A percentile compares a stretch with the other conserved stretches of the same genome.
Evolutionary conservation across 345 rosid species (phyloP).

Genomic region (Eucalyptus tenuipes): DNA sequence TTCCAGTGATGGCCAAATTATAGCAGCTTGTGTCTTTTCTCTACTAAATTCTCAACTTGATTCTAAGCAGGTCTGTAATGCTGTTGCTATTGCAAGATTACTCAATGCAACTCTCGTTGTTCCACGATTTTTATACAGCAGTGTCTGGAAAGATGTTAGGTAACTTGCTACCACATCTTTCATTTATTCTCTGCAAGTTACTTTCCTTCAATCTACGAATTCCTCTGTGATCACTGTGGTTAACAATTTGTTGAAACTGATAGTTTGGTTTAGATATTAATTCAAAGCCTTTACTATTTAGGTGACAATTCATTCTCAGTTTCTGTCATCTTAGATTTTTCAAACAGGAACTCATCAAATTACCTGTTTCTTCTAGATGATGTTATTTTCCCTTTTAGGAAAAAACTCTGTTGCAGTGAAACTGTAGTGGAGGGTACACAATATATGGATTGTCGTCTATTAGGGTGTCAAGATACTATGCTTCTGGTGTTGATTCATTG

Average conservation of each 20-base stretch:
- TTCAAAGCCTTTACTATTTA: not conserved
- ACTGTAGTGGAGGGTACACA: not conserved
- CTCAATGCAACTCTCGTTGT: constrained; percentile 84
- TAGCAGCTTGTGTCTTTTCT: not conserved
- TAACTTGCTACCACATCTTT: constrained; percentile 15
- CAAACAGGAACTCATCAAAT: not conserved
- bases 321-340: not conserved
- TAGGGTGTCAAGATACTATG: not conserved
- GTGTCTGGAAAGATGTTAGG: constrained; percentile 95
- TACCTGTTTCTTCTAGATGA: not conserved
- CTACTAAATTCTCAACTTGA: not conserved
- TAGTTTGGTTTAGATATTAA: not conserved
- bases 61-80: constrained; percentile 74
- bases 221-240: not conserved
- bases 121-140: constrained; percentile 88
- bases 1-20: not conserved
- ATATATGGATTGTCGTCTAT: not conserved
- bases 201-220: not conserved
- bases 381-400: not conserved
- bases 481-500: not conserved
- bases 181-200: not conserved
- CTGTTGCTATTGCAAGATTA: constrained; percentile 71
- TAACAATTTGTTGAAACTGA: not conserved
- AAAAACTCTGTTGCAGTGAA: not conserved
- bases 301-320: not conserved